phyloP scores from a whole-genome alignment of 2,329 filamentous ascomycete species.

The Fusarium floridanum region DNA sequence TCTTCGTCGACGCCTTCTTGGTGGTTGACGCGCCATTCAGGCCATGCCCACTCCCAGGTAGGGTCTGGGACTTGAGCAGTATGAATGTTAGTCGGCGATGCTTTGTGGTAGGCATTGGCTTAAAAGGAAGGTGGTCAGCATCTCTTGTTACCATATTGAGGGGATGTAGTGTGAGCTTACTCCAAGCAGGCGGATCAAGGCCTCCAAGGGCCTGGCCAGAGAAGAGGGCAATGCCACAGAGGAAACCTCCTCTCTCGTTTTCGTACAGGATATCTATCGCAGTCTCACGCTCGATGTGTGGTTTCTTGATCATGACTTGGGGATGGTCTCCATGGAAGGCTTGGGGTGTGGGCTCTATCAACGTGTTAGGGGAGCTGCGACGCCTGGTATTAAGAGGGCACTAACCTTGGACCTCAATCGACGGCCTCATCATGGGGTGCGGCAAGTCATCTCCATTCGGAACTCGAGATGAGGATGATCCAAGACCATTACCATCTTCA shows the following conservation, averaged over 20 bases:
- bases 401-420: slow-evolving; percentile 52
- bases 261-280: slow-evolving; percentile 93
- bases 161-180: slow-evolving; percentile 44
- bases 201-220: slow-evolving; percentile 86
- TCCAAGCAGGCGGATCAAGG: slow-evolving; percentile 89
- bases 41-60: slow-evolving; percentile 90
- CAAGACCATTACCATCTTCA: slow-evolving; percentile 21
- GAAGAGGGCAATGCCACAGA: slow-evolving; percentile 92
- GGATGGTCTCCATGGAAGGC: slow-evolving; percentile 41
- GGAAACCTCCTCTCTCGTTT: slow-evolving; percentile 91
- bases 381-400: background rate
- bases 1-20: slow-evolving; percentile 85
- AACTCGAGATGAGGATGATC: slow-evolving; percentile 8
- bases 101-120: slow-evolving; percentile 73
- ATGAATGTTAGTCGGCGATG: slow-evolving; percentile 76
- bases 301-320: slow-evolving; percentile 53
- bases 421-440: slow-evolving; percentile 45
- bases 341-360: slow-evolving; percentile 49
- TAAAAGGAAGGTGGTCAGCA: slow-evolving; percentile 15
- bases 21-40: slow-evolving; percentile 74
- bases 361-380: slow-evolving; percentile 18
- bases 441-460: slow-evolving; percentile 26
- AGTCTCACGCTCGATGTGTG: slow-evolving; percentile 59
- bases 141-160: background rate
- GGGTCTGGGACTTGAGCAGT: slow-evolving; percentile 95